These are phyloP conservation scores for Inga leiocalycina DNA, from an alignment of 306 rosid genomes.

Conservation along the genomic window DNA sequence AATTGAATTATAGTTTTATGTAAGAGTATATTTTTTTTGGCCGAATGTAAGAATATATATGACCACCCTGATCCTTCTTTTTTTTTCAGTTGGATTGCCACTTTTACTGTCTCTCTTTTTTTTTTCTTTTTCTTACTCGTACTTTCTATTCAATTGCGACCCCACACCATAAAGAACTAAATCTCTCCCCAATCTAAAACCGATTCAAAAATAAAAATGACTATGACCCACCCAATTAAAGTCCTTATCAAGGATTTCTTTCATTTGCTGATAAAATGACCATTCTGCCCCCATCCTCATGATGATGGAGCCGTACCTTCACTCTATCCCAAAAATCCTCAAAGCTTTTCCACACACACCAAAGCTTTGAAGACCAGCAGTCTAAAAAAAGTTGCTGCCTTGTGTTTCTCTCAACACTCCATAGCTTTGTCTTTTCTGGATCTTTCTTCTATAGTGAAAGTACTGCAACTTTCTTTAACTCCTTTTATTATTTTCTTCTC, in stretches of 20 bases:
- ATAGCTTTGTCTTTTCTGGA: constrained; percentile 62
- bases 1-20: background rate
- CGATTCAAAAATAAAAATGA: background rate
- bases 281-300: constrained; percentile 1
- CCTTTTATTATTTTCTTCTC: constrained; percentile 10
- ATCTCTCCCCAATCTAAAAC: background rate
- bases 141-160: constrained; percentile 19
- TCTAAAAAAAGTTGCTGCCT: no score
- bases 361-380: constrained; percentile 62
- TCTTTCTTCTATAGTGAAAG: constrained; percentile 54
- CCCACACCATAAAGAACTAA: constrained; percentile 10
- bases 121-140: background rate
- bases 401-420: constrained; percentile 62
- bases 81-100: background rate
- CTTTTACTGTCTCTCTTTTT: background rate
- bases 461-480: constrained; percentile 57
- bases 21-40: no score
- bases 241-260: background rate
- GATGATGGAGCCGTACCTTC: constrained; percentile 70
- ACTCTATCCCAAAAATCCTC: constrained; percentile 43
- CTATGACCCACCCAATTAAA: background rate
- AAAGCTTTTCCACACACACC: constrained; percentile 38
- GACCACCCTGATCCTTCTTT: background rate
- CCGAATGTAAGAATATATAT: no score
- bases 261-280: constrained; percentile 33